Evolutionary conservation across 2,329 filamentous ascomycete genomes (phyloP).

Genomic region (Trichoderma citrinoviride): DNA sequence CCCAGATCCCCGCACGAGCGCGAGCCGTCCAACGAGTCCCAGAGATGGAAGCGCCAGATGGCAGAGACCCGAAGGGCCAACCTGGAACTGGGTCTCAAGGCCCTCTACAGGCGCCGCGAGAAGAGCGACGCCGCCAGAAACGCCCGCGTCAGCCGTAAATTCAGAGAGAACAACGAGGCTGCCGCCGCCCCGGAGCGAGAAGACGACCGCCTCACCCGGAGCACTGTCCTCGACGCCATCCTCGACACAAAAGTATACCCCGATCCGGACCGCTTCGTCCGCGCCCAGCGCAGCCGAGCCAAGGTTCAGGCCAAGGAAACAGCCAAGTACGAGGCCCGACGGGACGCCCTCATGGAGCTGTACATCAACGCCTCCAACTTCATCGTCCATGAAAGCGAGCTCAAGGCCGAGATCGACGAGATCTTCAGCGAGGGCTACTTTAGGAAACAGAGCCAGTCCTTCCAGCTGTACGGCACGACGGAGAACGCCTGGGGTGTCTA

Average conservation of each 20-base stretch:
- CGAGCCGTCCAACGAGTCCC: slow-evolving; percentile 37
- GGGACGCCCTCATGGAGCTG: slow-evolving; percentile 75
- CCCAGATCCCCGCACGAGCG: slow-evolving; percentile 49
- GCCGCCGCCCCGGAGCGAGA: slow-evolving; percentile 65
- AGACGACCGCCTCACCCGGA: slow-evolving; percentile 73
- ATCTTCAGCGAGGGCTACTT: slow-evolving; percentile 69
- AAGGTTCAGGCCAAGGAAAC: slow-evolving; percentile 42
- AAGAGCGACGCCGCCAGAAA: slow-evolving; percentile 37
- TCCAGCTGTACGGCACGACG: slow-evolving; percentile 35
- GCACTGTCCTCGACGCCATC: slow-evolving; percentile 56
- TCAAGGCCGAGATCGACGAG: slow-evolving; percentile 69
- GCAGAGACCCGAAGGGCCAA: slow-evolving; percentile 69
- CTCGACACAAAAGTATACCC: slow-evolving; percentile 51
- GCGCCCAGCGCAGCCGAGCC: slow-evolving; percentile 47
- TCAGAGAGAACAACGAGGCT: slow-evolving; percentile 45
- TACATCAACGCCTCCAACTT: slow-evolving; percentile 88
- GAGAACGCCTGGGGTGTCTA: slow-evolving; percentile 54
- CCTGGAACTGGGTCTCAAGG: slow-evolving; percentile 66
- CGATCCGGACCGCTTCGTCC: slow-evolving; percentile 61
- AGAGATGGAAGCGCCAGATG: slow-evolving; percentile 69
- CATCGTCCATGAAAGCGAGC: slow-evolving; percentile 77
- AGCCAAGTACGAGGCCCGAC: slow-evolving; percentile 56
- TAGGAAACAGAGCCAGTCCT: slow-evolving; percentile 36
- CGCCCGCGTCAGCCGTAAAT: slow-evolving; percentile 45
- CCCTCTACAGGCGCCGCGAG: slow-evolving; percentile 66